Percentiles rank a stretch among this genome's conserved stretches.
Evolutionary conservation across 2,329 filamentous ascomycete genomes (phyloP).

Genomic region (Penicillium freii): DNA sequence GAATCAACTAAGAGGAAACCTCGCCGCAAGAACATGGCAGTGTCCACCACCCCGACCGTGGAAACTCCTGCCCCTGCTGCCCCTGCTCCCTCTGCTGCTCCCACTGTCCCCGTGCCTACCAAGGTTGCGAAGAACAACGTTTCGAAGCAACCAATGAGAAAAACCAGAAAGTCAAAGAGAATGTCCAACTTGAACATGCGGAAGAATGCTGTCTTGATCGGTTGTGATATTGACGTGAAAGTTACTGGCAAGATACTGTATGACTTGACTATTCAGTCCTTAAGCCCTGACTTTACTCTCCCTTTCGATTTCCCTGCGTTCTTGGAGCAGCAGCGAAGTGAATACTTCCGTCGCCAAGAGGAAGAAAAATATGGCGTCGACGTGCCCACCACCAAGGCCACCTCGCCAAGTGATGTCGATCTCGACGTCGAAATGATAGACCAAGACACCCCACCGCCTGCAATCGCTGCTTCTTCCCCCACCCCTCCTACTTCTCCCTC

Average conservation of each 20-base stretch:
- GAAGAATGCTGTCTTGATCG: not conserved
- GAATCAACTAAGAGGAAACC: slow-evolving; percentile 13
- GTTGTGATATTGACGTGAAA: slow-evolving; percentile 9
- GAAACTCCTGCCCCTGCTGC: not conserved
- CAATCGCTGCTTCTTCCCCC: not conserved
- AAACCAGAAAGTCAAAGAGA: slow-evolving; percentile 8
- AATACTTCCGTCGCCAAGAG: slow-evolving; percentile 1
- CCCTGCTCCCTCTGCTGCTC: not conserved
- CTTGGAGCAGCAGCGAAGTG: slow-evolving; percentile 4
- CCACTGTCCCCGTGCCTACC: not conserved
- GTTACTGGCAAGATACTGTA: slow-evolving; percentile 11
- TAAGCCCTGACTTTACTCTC: slow-evolving; percentile 12
- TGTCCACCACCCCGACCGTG: not conserved
- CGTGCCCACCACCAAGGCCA: not conserved
- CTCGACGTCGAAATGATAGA: not conserved
- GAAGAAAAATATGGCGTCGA: not conserved
- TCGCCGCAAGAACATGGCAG: slow-evolving; percentile 7
- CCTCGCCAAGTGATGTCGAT: not conserved
- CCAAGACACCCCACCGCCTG: not conserved
- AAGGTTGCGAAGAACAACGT: not conserved
- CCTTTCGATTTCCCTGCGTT: slow-evolving; percentile 7
- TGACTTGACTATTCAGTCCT: slow-evolving; percentile 7
- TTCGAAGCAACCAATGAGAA: not conserved
- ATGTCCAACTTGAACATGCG: slow-evolving; percentile 1
- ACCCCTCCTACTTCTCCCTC: not conserved